Base-by-base conservation (phyloP, 306 rosid species). In the Prunus mira region DNA sequence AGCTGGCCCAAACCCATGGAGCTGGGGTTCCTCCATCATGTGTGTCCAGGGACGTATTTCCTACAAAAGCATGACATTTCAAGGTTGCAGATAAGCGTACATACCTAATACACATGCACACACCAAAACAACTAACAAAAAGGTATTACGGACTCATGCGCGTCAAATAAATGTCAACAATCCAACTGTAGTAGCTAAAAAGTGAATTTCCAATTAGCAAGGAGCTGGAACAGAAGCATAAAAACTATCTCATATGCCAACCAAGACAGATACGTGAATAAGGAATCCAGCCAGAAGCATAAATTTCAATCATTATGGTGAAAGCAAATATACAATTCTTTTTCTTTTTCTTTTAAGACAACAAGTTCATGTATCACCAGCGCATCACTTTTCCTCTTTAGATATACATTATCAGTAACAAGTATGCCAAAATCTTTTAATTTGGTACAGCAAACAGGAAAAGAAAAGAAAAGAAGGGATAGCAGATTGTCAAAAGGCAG, bases 1-100 rank as follows among this genome's bases (percentile, higher is more conserved):
- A 79, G 98, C 97, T 46, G 98, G 97, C 67, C 98, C 97, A 71
- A 94, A 94, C 72, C 98, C 96, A 80, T 94, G 98, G 71, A 94
- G 97, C 78, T 94, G 98, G 57, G 98, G 98, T 76, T 90, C 98
- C 89, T 94, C 98, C 98, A 94, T 94, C 98, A 94, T 94, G 85
- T 91, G 98, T 32, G 97, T 91, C 98, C 98, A 90, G n/a, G 98
- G 98, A 66, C 95, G 98, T 77, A 94, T 94, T 88, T 94, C 98
- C 98, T 94, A 76, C 65, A 67, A 62, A 71, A 72, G 70, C 8
- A 12, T 32, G 30, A 27, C 24, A 66, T 69, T 80, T 72, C 65
- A 50, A 30, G 34, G 57, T 56, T 50, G 60, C 28, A 28, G 58
- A 57, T 56, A 27, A 54, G n/a, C 3, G 11, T 56, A 51, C 13